A percentile compares a stretch with the other conserved stretches of the same genome.
These are phyloP conservation scores for Beta macrorhiza DNA, from an alignment of 179 eudicot genomes.

Conservation along the genomic window DNA sequence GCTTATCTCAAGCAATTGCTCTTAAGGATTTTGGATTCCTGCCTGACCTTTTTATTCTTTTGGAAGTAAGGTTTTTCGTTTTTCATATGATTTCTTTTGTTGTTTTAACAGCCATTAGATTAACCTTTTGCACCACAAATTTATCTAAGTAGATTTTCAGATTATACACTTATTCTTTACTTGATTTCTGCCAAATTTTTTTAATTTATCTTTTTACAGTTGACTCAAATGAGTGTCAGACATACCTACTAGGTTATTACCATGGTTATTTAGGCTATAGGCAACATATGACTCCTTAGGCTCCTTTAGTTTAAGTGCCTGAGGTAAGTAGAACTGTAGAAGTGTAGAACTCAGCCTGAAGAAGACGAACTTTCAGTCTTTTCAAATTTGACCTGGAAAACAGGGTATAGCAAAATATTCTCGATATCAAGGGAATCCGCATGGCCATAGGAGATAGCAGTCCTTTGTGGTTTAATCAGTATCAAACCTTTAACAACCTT, in stretches of 20 bases:
- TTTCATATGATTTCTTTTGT: background rate
- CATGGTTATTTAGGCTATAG: background rate
- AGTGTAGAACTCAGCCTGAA: background rate
- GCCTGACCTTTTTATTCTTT: conserved; percentile 86
- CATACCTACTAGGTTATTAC: background rate
- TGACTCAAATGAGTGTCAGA: background rate
- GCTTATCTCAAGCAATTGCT: conserved; percentile 92
- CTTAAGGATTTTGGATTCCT: conserved; percentile 68
- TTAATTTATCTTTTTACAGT: background rate
- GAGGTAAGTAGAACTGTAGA: background rate
- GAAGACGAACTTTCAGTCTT: background rate
- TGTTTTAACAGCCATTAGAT: background rate
- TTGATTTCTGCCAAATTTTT: background rate
- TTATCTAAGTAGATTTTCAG: background rate
- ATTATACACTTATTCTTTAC: background rate
- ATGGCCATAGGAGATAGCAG: no score
- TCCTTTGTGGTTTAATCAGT: background rate
- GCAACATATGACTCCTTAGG: background rate
- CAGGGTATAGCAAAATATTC: no score
- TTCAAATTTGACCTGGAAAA: no score
- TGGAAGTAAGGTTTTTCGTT: conserved; percentile 69
- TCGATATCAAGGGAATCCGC: no score
- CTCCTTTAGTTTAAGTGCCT: background rate
- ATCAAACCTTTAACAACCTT: background rate
- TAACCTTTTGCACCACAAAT: background rate